phyloP scores from a whole-genome alignment of 139 green algal species.

The Pycnococcus provasolii region DNA sequence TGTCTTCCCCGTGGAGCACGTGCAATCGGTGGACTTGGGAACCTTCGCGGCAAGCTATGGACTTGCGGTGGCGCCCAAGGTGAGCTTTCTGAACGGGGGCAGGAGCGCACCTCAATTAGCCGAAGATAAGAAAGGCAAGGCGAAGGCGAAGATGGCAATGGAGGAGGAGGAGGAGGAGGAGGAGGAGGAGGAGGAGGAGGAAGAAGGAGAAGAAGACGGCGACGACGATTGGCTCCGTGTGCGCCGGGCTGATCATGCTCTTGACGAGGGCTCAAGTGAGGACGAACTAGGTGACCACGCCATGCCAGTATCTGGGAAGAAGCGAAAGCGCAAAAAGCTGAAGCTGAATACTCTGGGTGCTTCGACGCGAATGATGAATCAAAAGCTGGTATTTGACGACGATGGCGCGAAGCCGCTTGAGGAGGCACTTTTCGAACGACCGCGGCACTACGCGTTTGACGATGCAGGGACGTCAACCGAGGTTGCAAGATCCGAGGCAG shows the following conservation, averaged over 20 bases:
- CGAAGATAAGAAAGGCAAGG: slow-evolving; percentile 3
- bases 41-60: not conserved
- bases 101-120: not conserved
- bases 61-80: not conserved
- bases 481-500: not conserved
- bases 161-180: slow-evolving; percentile 17
- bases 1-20: not conserved
- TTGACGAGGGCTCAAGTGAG: slow-evolving; percentile 13
- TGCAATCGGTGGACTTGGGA: not conserved
- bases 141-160: slow-evolving; percentile 29
- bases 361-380: not conserved
- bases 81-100: slow-evolving; percentile 9
- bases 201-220: slow-evolving; percentile 21
- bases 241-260: slow-evolving; percentile 12
- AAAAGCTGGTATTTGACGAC: slow-evolving; percentile 35
- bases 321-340: slow-evolving; percentile 26
- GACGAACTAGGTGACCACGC: slow-evolving; percentile 1
- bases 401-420: slow-evolving; percentile 28
- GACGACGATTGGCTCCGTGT: slow-evolving; percentile 21
- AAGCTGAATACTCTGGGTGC: slow-evolving; percentile 11
- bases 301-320: slow-evolving; percentile 4
- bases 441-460: not conserved
- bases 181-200: slow-evolving; percentile 14
- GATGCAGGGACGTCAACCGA: slow-evolving; percentile 3
- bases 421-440: slow-evolving; percentile 18